A percentile compares a stretch with the other conserved stretches of the same genome.
phyloP scores from a whole-genome alignment of 768 basidiomycete species.

The Dioszegia crocea region DNA sequence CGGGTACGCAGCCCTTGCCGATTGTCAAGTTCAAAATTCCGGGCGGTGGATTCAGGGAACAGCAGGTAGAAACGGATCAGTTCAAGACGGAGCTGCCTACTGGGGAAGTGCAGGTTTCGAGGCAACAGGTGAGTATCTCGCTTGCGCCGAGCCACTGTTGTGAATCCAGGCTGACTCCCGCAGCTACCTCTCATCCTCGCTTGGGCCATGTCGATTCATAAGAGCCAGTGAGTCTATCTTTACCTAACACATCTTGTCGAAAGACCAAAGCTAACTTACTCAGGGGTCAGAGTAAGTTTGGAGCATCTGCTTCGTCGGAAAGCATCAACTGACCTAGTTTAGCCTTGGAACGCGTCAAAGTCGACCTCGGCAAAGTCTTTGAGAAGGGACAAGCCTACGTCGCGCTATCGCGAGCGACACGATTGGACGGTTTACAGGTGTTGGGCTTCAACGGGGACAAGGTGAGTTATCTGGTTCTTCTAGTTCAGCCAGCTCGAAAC shows the following conservation, averaged over 20 bases:
- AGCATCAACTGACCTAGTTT: not conserved
- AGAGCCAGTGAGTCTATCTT: constrained; percentile 60
- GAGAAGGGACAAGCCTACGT: constrained; percentile 55
- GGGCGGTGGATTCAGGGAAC: constrained; percentile 55
- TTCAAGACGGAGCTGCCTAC: constrained; percentile 87
- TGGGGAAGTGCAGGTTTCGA: constrained; percentile 74
- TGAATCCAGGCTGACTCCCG: not conserved
- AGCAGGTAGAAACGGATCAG: constrained; percentile 64
- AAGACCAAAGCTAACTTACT: not conserved
- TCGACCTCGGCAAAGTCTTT: constrained; percentile 87
- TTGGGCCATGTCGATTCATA: constrained; percentile 99
- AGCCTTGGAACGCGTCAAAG: constrained; percentile 83
- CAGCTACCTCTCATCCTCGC: constrained; percentile 82
- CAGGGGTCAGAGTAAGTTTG: constrained; percentile 67
- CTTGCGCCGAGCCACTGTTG: not conserved
- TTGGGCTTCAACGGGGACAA: constrained; percentile 41
- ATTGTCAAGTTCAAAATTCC: constrained; percentile 73
- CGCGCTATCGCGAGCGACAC: constrained; percentile 48
- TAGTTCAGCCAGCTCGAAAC: not conserved
- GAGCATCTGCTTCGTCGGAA: not conserved
- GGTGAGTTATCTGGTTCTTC: constrained; percentile 19
- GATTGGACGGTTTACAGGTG: constrained; percentile 48
- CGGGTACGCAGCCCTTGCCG: constrained; percentile 54
- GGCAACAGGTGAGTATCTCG: constrained; percentile 67
- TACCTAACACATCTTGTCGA: not conserved